Conservation (phyloP, 257 asterid genomes). For the Echites panduratus region DNA sequence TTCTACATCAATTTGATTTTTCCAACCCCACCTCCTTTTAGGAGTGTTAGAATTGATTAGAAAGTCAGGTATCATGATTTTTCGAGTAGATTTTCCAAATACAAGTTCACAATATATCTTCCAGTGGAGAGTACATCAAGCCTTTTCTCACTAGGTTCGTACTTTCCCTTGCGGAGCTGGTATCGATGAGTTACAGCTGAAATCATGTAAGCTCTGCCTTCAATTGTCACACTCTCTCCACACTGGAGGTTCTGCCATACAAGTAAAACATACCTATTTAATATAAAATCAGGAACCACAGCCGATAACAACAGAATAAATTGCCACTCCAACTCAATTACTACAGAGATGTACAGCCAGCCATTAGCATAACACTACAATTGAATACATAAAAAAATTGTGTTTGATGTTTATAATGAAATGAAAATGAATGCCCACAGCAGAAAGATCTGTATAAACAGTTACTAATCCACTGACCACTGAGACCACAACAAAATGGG, state of each 20-base stretch:
- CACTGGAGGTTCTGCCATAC: conserved; percentile 71
- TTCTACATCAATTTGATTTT: background rate
- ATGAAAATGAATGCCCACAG: background rate
- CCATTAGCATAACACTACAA: background rate
- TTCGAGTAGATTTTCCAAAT: conserved; percentile 65
- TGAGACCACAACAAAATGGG: background rate
- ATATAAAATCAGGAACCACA: background rate
- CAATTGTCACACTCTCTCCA: conserved; percentile 83
- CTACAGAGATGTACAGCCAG: background rate
- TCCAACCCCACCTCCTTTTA: background rate
- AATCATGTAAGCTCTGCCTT: conserved; percentile 72
- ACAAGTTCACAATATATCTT: conserved; percentile 79
- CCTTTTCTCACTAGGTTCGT: conserved; percentile 82
- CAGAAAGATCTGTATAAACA: background rate
- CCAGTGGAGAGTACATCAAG: conserved; percentile 88
- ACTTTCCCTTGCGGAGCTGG: conserved; percentile 91
- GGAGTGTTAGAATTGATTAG: background rate
- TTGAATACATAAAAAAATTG: background rate
- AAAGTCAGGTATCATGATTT: conserved; percentile 43
- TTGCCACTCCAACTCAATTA: background rate
- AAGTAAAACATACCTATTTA: conserved; percentile 1
- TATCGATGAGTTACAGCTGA: conserved; percentile 89
- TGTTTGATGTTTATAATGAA: background rate
- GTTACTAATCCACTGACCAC: background rate
- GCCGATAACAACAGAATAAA: background rate